Conservation (phyloP, 2,329 filamentous ascomycete species). For the Aspergillus floridensis region DNA sequence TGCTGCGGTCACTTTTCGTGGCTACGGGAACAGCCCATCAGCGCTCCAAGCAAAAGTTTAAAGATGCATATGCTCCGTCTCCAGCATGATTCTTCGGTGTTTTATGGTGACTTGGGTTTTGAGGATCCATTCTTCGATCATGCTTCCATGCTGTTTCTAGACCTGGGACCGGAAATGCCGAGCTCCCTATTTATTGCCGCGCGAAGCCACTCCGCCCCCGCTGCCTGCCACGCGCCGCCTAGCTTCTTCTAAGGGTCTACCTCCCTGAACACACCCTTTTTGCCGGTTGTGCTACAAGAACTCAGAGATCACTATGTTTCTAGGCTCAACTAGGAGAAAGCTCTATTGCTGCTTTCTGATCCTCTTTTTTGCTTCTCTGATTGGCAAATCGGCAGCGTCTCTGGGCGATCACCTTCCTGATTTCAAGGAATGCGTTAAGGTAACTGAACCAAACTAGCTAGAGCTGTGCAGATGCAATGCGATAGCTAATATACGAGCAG, state of each 20-base stretch:
- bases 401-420: conserved; percentile 81
- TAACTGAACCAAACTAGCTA: conserved; percentile 42
- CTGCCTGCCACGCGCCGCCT: conserved; percentile 5
- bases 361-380: conserved; percentile 32
- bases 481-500: conserved; percentile 48
- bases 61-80: too few species aligned
- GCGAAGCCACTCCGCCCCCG: conserved; percentile 16
- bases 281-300: conserved; percentile 13
- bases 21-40: too few species aligned
- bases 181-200: conserved; percentile 8
- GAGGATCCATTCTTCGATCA: background rate
- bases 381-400: conserved; percentile 60
- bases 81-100: too few species aligned
- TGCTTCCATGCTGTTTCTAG: background rate
- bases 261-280: conserved; percentile 14
- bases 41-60: too few species aligned
- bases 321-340: conserved; percentile 20
- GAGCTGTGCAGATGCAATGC: background rate
- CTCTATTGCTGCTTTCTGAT: conserved; percentile 29
- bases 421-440: conserved; percentile 82
- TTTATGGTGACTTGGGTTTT: too few species aligned
- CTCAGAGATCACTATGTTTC: conserved; percentile 28
- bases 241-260: conserved; percentile 3
- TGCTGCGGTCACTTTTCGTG: too few species aligned
- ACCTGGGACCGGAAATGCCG: conserved; percentile 10